Base-by-base conservation (phyloP, 164 flowering plant genomes). In the Umbilicus rupestris region DNA sequence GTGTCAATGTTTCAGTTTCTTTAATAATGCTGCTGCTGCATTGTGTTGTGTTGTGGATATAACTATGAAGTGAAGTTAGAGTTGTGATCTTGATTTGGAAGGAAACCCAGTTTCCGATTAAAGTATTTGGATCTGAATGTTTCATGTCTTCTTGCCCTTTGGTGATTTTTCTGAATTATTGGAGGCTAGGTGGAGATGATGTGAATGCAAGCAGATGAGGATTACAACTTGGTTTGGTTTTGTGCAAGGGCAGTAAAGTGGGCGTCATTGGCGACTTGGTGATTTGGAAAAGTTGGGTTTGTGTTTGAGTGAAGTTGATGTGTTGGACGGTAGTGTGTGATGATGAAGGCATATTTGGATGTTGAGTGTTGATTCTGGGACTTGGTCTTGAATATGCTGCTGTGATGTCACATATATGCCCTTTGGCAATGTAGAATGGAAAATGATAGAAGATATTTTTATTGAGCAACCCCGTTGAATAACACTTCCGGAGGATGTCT, bases 311-410 rank as follows among this genome's bases (percentile, higher is more conserved):
- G 60, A 55, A 28, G 33, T 2, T 55, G 60, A 55, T 55, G 33
- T 55, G 60, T 55, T 55, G 44, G 44, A 41, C 10, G 44, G 44
- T 41, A 14, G 44, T 41, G 12, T 41, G 44, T 41, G 60, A 55
- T 28, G 60, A 15, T 55, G 33, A 55, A 28, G 60, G 60, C 33
- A 55, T 55, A 55, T 55, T 14, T 28, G 60, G 60, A 55, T 55
- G 19, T 28, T 55, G 15, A 55, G 60, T 55, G n/a, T 55, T 55
- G 60, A 28, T 55, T 26, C 60, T 55, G 16, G 33, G 4, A 16
- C 16, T 2, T 28, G 33, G 12, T 26, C 60, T 55, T 55, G 33
- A 11, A 55, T 55, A 28, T 26, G 16, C 33, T 55, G 60, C 11
- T 55, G 37, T 35, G 37, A 35, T 35, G 37, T 35, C 37, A 35